Evolutionary conservation across 495 filamentous ascomycete species (phyloP), one percentile per base, ranked within the genome.

Genomic region (Penicillium lagena): DNA sequence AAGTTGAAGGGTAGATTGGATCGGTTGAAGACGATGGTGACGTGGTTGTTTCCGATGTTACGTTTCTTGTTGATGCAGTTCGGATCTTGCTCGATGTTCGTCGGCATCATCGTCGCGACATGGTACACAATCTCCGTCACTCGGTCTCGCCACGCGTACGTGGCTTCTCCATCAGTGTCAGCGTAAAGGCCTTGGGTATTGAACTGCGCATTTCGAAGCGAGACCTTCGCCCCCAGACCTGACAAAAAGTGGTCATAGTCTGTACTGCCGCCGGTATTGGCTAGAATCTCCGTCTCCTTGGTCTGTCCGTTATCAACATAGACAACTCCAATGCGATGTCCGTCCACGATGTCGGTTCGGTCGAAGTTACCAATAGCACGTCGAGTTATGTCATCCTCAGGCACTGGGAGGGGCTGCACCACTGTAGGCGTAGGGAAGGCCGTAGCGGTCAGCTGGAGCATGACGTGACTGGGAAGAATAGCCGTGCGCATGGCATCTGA

Each of bases 1-100:
- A 96, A 94, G 43, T 79, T 74, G 72, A 95, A 97, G 0, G 87
- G 82, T 22, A 79, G 57, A 17, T 95, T 91, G 12, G 90, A 96
- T 46, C 93, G 86, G 59, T 99, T 99, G 70, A 90, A 99, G 39
- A 99, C 82, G 53, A 99, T 95, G 54, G 94, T 97, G 51, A 99
- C 94, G 55, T 85, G 94, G 67, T 99, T 95, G 56, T 99, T 99
- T 34, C 94, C 94, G 35, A 95, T 89, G 55, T 99, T 95, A 4
- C 82, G 76, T 62, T 99, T 99, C 71, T 99, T 99, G 56, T 77
- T 76, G 50, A 81, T 79, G 52, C 83, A 90, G 11, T 75, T 73
- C 11, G 84, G 80, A 55, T 96, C 89, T 34, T 78, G 71, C 28
- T 86, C 78, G 22, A 82, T 70, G 58, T 90, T 76, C 13, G 87